Base-by-base conservation (phyloP, 345 rosid genomes). In the Lepidium sativum region DNA sequence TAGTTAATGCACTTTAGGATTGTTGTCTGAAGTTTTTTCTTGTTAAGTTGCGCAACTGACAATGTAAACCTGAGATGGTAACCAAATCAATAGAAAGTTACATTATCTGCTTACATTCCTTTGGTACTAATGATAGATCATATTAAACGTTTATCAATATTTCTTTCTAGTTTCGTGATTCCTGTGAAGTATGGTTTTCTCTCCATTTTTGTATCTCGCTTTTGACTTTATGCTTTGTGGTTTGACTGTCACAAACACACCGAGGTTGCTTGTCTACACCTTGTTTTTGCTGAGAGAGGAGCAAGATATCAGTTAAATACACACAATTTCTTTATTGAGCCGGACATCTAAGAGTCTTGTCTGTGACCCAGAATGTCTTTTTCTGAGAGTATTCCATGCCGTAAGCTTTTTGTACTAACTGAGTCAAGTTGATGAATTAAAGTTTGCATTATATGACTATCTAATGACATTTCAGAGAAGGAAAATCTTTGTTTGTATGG, bases 401-500 rank as follows among this genome's bases (percentile, higher is more conserved):
- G 12, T 47, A 40, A 51, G 16, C 37, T 35, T 35, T 41, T 59
- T 57, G 17, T 37, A 34, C 40, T 68, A 14, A 23, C 58, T 14
- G 53, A 21, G 25, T 47, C 9, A 6, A 23, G 50, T 39, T 67
- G 40, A 17, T 8, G 11, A 67, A 53, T 35, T 73, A 47, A 51
- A 60, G 16, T 41, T 40, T 70, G 15, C 47, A 40, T 34, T 37
- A 29, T 35, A 11, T 63, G 54, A 29, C 45, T 43, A n/a, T 57
- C 31, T 48, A 13, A 34, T 44, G 42, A 33, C 32, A 15, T 44
- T 72, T 41, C 80, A 89, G 97, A 81, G 78, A 89, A 87, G 72
- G 92, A 89, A 73, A 89, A 89, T 59, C 95, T 87, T 62, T 87
- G 97, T 77, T 78, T 89, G 71, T 89, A 85, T 78, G 95, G 95